Conservation (phyloP, 306 rosid genomes). For the Cyamopsis tetragonoloba region DNA sequence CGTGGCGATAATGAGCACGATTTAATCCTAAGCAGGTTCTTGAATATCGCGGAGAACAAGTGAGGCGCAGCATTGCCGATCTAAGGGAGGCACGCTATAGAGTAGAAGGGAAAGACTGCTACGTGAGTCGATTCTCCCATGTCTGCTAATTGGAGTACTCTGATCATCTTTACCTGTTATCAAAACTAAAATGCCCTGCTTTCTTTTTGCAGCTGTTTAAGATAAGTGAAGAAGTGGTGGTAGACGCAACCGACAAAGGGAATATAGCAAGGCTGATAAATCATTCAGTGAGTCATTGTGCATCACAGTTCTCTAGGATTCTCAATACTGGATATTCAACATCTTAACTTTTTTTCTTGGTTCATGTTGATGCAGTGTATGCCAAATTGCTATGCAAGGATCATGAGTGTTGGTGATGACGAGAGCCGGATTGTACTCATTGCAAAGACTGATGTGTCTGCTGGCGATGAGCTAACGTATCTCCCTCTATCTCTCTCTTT, state of each 20-base stretch:
- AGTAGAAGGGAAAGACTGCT: slow-evolving; percentile 87
- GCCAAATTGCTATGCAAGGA: slow-evolving; percentile 99
- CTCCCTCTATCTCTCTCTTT: neutral
- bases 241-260: slow-evolving; percentile 98
- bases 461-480: slow-evolving; percentile 95
- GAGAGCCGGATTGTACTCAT: slow-evolving; percentile 96
- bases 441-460: slow-evolving; percentile 71
- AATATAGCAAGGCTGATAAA: slow-evolving; percentile 95
- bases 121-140: slow-evolving; percentile 48
- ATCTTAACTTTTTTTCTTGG: slow-evolving; percentile 6
- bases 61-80: slow-evolving; percentile 87
- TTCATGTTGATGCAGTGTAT: slow-evolving; percentile 58
- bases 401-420: slow-evolving; percentile 97
- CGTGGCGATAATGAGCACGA: slow-evolving; percentile 11
- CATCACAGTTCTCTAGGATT: neutral
- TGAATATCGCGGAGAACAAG: slow-evolving; percentile 99
- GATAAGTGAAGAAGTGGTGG: slow-evolving; percentile 99
- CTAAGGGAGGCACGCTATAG: slow-evolving; percentile 88
- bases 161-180: neutral
- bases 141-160: neutral
- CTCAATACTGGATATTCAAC: neutral
- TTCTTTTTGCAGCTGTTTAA: slow-evolving; percentile 73
- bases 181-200: neutral
- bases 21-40: slow-evolving; percentile 63
- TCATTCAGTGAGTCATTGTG: slow-evolving; percentile 73